A percentile compares a stretch with the other conserved stretches of the same genome.
These are phyloP conservation scores for Rhinocladiella similis DNA, from an alignment of 2,329 filamentous ascomycete species.

Conservation along the genomic window DNA sequence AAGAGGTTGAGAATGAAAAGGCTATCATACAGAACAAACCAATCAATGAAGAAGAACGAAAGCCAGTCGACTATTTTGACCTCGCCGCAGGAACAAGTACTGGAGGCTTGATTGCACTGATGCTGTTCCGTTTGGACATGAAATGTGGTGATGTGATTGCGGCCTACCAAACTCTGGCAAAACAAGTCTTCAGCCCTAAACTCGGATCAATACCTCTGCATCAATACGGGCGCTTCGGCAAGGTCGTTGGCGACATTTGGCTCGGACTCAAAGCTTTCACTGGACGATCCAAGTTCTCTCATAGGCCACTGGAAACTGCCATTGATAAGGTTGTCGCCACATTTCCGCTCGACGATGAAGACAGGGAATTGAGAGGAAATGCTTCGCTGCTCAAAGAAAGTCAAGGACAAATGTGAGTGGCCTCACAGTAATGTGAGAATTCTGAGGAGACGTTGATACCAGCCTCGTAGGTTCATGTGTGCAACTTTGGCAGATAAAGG, in stretches of 20 bases:
- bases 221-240: conserved; percentile 15
- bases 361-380: conserved; percentile 12
- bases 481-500: conserved; percentile 21
- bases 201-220: conserved; percentile 12
- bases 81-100: conserved; percentile 29
- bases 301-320: conserved; percentile 17
- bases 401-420: conserved; percentile 19
- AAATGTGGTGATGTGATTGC: conserved; percentile 17
- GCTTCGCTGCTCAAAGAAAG: conserved; percentile 17
- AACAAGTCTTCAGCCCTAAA: conserved; percentile 21
- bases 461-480: conserved; percentile 20
- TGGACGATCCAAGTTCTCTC: conserved; percentile 15
- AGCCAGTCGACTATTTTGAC: conserved; percentile 25
- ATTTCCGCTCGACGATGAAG: conserved; percentile 20
- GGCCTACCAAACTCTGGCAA: conserved; percentile 17
- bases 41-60: conserved; percentile 10
- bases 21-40: neutral
- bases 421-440: neutral
- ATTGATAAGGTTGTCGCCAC: conserved; percentile 21
- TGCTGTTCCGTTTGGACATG: conserved; percentile 28
- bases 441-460: neutral
- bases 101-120: conserved; percentile 27
- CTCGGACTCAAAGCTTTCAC: conserved; percentile 15
- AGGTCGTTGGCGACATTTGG: conserved; percentile 18
- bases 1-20: conserved; percentile 20